Conservation (phyloP, 176 grass and related monocot species). For the Cymbopogon citratus region DNA sequence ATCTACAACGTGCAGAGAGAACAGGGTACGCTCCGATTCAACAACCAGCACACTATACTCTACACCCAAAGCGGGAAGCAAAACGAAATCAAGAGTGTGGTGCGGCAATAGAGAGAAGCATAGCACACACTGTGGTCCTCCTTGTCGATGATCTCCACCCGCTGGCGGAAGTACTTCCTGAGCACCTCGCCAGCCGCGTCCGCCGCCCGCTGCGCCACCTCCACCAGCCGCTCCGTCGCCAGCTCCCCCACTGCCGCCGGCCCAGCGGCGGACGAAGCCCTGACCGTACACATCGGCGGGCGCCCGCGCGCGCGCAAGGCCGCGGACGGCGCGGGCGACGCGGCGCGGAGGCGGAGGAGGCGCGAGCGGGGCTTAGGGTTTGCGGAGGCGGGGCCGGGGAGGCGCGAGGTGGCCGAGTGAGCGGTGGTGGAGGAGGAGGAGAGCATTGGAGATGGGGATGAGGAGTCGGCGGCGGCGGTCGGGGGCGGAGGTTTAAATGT, state of each 20-base stretch:
- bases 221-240: slow-evolving; percentile 48
- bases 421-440: slow-evolving; percentile 19
- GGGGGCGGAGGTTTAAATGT: slow-evolving; percentile 26
- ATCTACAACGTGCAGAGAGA: neutral
- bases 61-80: neutral
- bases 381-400: neutral
- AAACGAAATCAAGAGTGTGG: neutral
- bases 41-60: neutral
- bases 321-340: neutral
- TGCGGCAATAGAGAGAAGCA: neutral
- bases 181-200: slow-evolving; percentile 65
- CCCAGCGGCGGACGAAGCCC: neutral
- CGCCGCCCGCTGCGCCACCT: slow-evolving; percentile 56
- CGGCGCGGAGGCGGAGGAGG: neutral
- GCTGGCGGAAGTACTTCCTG: slow-evolving; percentile 78
- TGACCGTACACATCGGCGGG: slow-evolving; percentile 19
- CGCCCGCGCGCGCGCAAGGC: neutral
- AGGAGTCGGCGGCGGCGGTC: neutral
- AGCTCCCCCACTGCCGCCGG: neutral
- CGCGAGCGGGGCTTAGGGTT: slow-evolving; percentile 3
- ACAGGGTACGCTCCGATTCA: neutral
- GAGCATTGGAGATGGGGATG: slow-evolving; percentile 9
- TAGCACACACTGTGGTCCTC: slow-evolving; percentile 62
- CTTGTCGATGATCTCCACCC: slow-evolving; percentile 79
- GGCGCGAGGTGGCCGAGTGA: neutral